Percentiles rank a stretch among this genome's conserved stretches.
phyloP scores from a whole-genome alignment of 78 protist species.

The Protostelium mycophagum region DNA sequence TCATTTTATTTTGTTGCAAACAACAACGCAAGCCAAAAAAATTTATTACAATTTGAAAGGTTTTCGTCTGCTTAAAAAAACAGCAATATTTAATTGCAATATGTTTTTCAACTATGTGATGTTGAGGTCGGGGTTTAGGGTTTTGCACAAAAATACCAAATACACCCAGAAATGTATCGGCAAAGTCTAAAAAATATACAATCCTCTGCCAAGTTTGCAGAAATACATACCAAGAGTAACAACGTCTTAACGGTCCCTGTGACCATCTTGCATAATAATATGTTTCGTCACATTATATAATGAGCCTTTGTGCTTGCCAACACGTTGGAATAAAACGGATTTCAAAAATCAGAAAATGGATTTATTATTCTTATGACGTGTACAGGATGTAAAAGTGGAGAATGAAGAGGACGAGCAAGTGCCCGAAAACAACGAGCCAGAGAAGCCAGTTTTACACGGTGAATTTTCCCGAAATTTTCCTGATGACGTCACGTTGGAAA shows the following conservation, averaged over 20 bases:
- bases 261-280: too few species aligned
- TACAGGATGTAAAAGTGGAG: not conserved
- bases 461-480: not conserved
- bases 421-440: not conserved
- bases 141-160: not conserved
- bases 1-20: conserved; percentile 16
- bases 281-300: too few species aligned
- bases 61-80: not conserved
- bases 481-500: not conserved
- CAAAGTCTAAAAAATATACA: not conserved
- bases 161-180: not conserved
- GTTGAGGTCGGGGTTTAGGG: too few species aligned
- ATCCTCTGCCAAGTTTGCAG: not conserved
- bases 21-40: conserved; percentile 29
- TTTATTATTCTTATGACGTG: conserved; percentile 11
- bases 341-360: conserved; percentile 20
- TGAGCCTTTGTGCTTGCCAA: conserved; percentile 20
- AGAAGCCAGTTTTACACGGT: not conserved
- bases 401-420: conserved; percentile 3
- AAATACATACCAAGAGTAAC: conserved; percentile 19
- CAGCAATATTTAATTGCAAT: too few species aligned
- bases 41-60: not conserved
- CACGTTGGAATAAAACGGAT: conserved; percentile 37
- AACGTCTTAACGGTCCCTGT: too few species aligned
- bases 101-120: too few species aligned